Base-by-base conservation (phyloP, 2,329 filamentous ascomycete species). In the Ophiobolus disseminans region DNA sequence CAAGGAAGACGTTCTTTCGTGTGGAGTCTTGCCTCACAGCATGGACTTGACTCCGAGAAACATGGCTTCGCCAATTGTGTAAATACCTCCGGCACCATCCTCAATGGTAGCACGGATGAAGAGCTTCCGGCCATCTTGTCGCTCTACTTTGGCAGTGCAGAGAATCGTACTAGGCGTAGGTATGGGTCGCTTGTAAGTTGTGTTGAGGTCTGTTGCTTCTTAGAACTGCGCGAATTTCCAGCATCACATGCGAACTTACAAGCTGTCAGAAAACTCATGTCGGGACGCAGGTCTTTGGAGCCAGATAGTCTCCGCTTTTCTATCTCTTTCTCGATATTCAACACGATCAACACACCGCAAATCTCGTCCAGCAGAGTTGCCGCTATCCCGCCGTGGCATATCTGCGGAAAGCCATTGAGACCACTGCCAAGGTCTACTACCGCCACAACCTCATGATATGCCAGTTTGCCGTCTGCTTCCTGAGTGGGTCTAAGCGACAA, bases 281-380 rank as follows among this genome's bases (percentile, higher is more conserved):
- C 35, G 31, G 47, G 44, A 23, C 47, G 30, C 17, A 37, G 31
- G 5, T 37, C 39, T 5, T 36, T 2, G 14, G 30, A 28, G 8
- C 57, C 53, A 17, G 39, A 20, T 35, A 44, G 40, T 39, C 35
- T 48, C 20, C 39, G 3, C 21, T 45, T 55, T 36, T 57, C 25
- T 10, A 51, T 40, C 31, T 49, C 58, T 11, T 34, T 53, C 37
- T 71, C 72, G 13, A 59, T 46, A 52, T 82, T 81, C 21, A 77
- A 58, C 2, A 72, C 72, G 8, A 82, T 70, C 14, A 84, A 53
- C 5, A 79, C 70, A 1, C 83, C 82, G 63, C 82, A 79, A 5
- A 74, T 69, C 62, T 87, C 84, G 60, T 87, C 84, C 17, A 87
- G 64, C n/a, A 87, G 63, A 0, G 80, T 77, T 7, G 78, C 77